Conservation (phyloP, 2,329 filamentous ascomycete genomes). For the Trichoderma pleuroti region DNA sequence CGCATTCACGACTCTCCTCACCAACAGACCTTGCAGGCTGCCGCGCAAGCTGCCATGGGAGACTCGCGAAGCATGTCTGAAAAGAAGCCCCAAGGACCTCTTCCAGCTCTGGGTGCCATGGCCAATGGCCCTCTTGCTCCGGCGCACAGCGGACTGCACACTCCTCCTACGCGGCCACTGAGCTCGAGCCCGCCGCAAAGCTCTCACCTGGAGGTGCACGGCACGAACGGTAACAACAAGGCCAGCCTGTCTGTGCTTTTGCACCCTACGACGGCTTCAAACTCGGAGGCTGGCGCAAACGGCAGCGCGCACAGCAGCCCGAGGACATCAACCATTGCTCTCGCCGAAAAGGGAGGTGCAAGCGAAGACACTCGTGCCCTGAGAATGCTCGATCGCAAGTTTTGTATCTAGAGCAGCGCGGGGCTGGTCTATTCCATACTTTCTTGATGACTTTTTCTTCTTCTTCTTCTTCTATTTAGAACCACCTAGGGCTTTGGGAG, state of each 20-base stretch:
- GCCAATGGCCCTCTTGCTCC: slow-evolving; percentile 29
- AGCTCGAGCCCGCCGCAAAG: slow-evolving; percentile 49
- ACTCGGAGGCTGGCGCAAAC: slow-evolving; percentile 43
- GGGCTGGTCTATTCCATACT: background rate
- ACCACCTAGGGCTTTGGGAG: background rate
- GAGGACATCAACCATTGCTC: slow-evolving; percentile 27
- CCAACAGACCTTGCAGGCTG: slow-evolving; percentile 43
- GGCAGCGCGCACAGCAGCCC: slow-evolving; percentile 43
- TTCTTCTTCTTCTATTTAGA: background rate
- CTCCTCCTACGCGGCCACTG: slow-evolving; percentile 44
- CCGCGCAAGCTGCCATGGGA: slow-evolving; percentile 41
- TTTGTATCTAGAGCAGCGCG: slow-evolving; percentile 33
- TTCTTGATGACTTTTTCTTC: background rate
- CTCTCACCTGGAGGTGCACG: slow-evolving; percentile 35
- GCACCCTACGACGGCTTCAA: slow-evolving; percentile 46
- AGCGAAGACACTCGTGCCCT: slow-evolving; percentile 64
- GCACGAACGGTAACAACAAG: slow-evolving; percentile 37
- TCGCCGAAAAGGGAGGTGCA: slow-evolving; percentile 41
- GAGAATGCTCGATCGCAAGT: slow-evolving; percentile 61
- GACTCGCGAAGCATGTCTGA: slow-evolving; percentile 37
- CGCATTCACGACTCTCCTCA: slow-evolving; percentile 41
- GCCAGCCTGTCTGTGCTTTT: slow-evolving; percentile 48
- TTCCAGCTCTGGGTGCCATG: slow-evolving; percentile 41
- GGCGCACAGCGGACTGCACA: slow-evolving; percentile 34
- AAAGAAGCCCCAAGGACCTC: slow-evolving; percentile 41